Conservation (phyloP, 1,139 yeast species). For the Pneumocystis jirovecii region DNA sequence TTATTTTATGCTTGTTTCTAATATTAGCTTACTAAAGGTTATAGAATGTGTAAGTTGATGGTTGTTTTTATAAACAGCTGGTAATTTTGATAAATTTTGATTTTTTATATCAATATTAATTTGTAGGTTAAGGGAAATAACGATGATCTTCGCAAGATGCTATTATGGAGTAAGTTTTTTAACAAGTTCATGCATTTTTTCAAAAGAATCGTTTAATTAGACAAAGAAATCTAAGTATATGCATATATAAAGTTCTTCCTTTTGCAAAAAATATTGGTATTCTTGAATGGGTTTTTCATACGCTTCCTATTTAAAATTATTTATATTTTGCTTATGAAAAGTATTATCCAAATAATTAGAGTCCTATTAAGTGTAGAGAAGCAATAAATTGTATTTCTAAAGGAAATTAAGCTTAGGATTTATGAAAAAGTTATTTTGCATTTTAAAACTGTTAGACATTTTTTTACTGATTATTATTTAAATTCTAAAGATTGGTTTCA, state of each 20-base stretch:
- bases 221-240: conserved; percentile 40
- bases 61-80: conserved; percentile 6
- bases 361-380: conserved; percentile 44
- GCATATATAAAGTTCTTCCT: conserved; percentile 85
- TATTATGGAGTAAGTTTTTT: conserved; percentile 93
- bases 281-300: conserved; percentile 75
- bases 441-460: conserved; percentile 51
- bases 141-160: conserved; percentile 93
- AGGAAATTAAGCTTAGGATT: conserved; percentile 33
- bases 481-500: conserved; percentile 61
- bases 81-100: neutral
- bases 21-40: conserved; percentile 28
- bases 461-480: conserved; percentile 54
- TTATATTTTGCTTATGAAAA: conserved; percentile 42
- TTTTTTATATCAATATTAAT: neutral
- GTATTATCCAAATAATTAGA: conserved; percentile 32
- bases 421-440: conserved; percentile 38
- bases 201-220: conserved; percentile 41
- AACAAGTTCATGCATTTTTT: conserved; percentile 64
- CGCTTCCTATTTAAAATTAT: conserved; percentile 56
- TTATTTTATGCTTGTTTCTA: conserved; percentile 49
- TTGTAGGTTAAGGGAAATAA: conserved; percentile 56
- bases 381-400: conserved; percentile 47
- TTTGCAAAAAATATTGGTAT: conserved; percentile 78
- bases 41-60: conserved; percentile 8